Percentiles rank a stretch among this genome's conserved stretches.
These are phyloP conservation scores for Zygoascus hellenicus DNA, from an alignment of 1,139 yeast species.

Conservation along the genomic window DNA sequence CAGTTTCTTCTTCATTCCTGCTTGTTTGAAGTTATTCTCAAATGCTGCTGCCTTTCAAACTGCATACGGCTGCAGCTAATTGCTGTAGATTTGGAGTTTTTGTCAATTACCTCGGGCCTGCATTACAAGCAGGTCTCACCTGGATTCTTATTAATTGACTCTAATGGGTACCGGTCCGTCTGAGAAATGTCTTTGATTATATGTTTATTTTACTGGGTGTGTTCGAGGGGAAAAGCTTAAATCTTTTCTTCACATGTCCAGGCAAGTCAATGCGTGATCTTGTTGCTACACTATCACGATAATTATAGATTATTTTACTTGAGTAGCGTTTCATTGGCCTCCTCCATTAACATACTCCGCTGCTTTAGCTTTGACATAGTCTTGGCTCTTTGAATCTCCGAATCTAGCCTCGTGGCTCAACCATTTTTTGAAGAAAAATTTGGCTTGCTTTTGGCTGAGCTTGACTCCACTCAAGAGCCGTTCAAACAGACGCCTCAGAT, in stretches of 20 bases:
- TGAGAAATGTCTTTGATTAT: background rate
- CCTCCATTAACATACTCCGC: conserved; percentile 53
- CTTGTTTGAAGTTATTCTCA: too few relatives aligned
- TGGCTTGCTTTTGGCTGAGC: conserved; percentile 85
- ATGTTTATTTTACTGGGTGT: background rate
- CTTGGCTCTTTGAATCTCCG: conserved; percentile 65
- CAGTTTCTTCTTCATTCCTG: too few relatives aligned
- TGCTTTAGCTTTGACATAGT: conserved; percentile 88
- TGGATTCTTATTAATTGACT: too few relatives aligned
- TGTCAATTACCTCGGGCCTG: too few relatives aligned
- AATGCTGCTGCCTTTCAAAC: too few relatives aligned
- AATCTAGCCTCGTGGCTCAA: conserved; percentile 65
- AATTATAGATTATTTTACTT: background rate
- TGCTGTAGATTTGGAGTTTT: too few relatives aligned
- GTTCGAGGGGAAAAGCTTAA: background rate
- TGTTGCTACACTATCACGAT: conserved; percentile 1
- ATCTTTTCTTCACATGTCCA: background rate
- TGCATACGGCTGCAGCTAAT: too few relatives aligned
- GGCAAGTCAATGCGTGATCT: too few relatives aligned
- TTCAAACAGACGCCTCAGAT: conserved; percentile 75
- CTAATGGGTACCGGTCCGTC: too few relatives aligned
- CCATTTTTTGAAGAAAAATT: conserved; percentile 94
- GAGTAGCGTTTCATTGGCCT: conserved; percentile 9
- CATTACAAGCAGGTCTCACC: too few relatives aligned
- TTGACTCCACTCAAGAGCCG: conserved; percentile 57